Percentiles rank a stretch among this genome's conserved stretches.
Evolutionary conservation across 2,329 filamentous ascomycete genomes (phyloP).

Genomic region (Fusarium sp.): DNA sequence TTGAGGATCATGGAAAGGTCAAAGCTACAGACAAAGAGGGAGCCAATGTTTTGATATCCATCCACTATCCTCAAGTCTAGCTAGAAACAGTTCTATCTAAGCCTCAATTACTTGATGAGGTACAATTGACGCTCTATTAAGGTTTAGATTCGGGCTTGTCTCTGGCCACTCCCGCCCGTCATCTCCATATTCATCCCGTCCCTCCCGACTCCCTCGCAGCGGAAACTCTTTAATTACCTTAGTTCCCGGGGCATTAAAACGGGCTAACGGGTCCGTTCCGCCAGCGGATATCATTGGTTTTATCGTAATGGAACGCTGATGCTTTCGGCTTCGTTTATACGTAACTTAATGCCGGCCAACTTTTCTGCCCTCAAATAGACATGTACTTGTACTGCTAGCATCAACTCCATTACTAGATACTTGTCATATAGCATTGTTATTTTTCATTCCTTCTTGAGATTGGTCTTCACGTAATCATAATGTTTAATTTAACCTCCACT

Average conservation of each 20-base stretch:
- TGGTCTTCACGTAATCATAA: constrained; percentile 1
- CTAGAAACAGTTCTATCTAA: not conserved
- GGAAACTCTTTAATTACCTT: constrained; percentile 22
- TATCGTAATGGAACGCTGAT: constrained; percentile 4
- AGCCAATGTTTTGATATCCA: constrained; percentile 10
- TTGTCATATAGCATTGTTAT: not conserved
- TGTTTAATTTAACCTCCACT: constrained; percentile 20
- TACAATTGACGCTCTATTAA: not conserved
- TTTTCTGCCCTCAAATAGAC: not conserved
- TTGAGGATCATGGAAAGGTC: constrained; percentile 13
- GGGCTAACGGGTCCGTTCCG: constrained; percentile 5
- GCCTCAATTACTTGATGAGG: not conserved
- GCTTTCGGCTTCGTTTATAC: not conserved
- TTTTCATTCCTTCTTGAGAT: not conserved
- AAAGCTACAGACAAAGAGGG: constrained; percentile 21
- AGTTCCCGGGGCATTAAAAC: constrained; percentile 18
- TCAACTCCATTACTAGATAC: not conserved
- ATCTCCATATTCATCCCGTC: constrained; percentile 9
- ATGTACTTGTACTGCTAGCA: not conserved
- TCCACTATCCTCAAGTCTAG: not conserved
- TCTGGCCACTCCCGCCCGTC: constrained; percentile 18
- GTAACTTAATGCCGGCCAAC: not conserved
- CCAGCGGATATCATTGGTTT: constrained; percentile 30
- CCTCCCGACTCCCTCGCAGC: constrained; percentile 1
- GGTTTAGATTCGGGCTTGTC: constrained; percentile 3